Evolutionary conservation across 352 stramenopile species (phyloP), one percentile per base, ranked within the genome.

Genomic region (Aphanomyces euteiches): DNA sequence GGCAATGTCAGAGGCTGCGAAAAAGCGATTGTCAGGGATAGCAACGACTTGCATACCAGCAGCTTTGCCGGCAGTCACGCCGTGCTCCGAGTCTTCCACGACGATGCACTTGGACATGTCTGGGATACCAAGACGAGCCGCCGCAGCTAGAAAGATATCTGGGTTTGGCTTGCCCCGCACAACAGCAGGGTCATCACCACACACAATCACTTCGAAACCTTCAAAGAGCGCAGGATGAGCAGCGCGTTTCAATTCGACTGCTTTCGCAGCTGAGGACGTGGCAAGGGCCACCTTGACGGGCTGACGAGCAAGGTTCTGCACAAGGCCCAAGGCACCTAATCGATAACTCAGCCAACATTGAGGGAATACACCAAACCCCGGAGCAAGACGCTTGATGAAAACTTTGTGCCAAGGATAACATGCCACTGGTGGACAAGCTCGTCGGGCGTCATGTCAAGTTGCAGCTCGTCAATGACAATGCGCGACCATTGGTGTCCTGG

Each of bases 111-210:
- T 61, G 5, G 63, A 56, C 3, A 47, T 13, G 28, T 72, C 56
- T 13, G 4, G 2, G 39, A 72, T 47, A n/a, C 66, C 66, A 36
- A 72, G 66, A 5, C 47, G 66, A 6, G 34, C 75, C 8, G 76
- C 83, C 3, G 87, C 85, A 5, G 77, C 80, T 41, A 87, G 76
- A 65, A 94, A 94, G 77, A 94, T 94, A 68, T 94, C 85, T 7
- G 87, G 87, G 47, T 80, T 82, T 4, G 87, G 87, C 58, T 94
- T 94, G 57, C 87, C 87, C 21, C 72, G 72, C 59, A 83, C 79
- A 7, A 94, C 83, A 4, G 78, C 78, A 0, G 81, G 74, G 73
- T 94, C 83, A 43, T 94, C 82, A n/a, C 87, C 87, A 15, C 79
- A 89, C 53, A 94, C 85, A 41, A 92, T 84, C 13, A 88, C 59